Evolutionary conservation across 2,329 filamentous ascomycete species (phyloP).

Genomic region (Aspergillus sp.): DNA sequence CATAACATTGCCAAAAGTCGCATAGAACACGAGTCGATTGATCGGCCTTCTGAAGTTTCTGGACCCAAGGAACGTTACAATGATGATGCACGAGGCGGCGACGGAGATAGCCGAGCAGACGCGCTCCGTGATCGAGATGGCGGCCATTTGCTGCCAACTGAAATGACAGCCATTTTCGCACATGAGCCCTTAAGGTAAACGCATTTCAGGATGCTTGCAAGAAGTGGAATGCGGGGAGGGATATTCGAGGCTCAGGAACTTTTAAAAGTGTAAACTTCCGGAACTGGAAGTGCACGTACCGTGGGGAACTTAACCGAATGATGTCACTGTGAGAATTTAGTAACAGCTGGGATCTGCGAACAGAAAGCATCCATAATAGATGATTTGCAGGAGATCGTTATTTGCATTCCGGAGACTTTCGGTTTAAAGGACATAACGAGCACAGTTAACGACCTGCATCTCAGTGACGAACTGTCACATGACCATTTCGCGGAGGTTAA

Average conservation of each 20-base stretch:
- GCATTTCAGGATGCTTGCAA: background rate
- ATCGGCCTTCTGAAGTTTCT: slow-evolving; percentile 40
- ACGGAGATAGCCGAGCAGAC: slow-evolving; percentile 16
- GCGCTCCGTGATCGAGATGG: slow-evolving; percentile 12
- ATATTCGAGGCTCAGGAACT: background rate
- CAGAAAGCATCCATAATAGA: too few relatives aligned
- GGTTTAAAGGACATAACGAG: background rate
- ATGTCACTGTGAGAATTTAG: background rate
- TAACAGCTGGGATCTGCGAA: background rate
- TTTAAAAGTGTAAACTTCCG: background rate
- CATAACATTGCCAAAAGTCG: slow-evolving; percentile 68
- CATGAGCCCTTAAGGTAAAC: background rate
- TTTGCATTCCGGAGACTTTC: background rate
- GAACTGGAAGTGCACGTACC: background rate
- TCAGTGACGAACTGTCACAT: background rate
- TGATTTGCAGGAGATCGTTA: background rate
- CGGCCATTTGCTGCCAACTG: slow-evolving; percentile 2
- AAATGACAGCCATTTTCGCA: background rate
- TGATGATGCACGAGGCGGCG: slow-evolving; percentile 12
- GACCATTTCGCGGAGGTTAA: background rate
- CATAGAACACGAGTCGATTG: slow-evolving; percentile 73
- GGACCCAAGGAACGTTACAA: slow-evolving; percentile 12
- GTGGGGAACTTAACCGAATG: background rate
- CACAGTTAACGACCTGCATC: background rate
- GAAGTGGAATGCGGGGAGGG: background rate